Evolutionary conservation across 106 monocot species (phyloP).

Genomic region (Ottelia alismoides): DNA sequence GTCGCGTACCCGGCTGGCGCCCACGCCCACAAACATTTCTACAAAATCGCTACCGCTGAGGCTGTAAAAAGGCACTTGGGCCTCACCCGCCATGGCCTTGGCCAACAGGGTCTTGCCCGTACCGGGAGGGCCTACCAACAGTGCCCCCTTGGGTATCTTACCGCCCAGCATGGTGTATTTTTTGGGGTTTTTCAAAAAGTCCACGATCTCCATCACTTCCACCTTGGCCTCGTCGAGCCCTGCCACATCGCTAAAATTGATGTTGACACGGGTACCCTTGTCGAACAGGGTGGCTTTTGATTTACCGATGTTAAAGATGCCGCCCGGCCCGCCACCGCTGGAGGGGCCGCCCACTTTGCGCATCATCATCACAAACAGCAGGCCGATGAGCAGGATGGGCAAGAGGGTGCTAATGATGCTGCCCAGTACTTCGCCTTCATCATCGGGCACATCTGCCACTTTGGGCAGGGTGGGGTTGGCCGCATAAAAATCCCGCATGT

Average conservation of each 20-base stretch:
- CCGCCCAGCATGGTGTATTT: constrained; percentile 92
- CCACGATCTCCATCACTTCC: constrained; percentile 99
- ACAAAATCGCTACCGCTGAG: constrained; percentile 96
- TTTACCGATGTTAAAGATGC: too few species aligned
- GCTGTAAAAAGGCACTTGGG: constrained; percentile 81
- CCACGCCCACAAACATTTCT: constrained; percentile 99
- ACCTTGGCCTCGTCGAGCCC: constrained; percentile 98
- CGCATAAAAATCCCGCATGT: too few species aligned
- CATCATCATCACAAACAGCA: too few species aligned
- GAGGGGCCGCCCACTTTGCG: too few species aligned
- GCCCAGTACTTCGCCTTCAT: too few species aligned
- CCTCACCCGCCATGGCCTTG: constrained; percentile 96
- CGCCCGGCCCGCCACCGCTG: too few species aligned
- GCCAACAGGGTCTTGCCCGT: constrained; percentile 99
- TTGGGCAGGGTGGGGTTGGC: too few species aligned
- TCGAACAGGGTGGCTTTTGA: too few species aligned
- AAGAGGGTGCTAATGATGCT: too few species aligned
- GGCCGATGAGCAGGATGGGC: too few species aligned
- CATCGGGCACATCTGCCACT: too few species aligned
- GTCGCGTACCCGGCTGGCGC: constrained; percentile 79
- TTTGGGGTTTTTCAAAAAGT: constrained; percentile 93
- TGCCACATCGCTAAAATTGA: constrained; percentile 93
- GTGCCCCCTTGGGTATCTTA: constrained; percentile 96
- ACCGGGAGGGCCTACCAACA: constrained; percentile 97
- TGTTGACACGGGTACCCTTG: too few species aligned